Evolutionary conservation across 345 rosid genomes (phyloP), one percentile per base, ranked within the genome.

Genomic region (Arabidopsis suecica): DNA sequence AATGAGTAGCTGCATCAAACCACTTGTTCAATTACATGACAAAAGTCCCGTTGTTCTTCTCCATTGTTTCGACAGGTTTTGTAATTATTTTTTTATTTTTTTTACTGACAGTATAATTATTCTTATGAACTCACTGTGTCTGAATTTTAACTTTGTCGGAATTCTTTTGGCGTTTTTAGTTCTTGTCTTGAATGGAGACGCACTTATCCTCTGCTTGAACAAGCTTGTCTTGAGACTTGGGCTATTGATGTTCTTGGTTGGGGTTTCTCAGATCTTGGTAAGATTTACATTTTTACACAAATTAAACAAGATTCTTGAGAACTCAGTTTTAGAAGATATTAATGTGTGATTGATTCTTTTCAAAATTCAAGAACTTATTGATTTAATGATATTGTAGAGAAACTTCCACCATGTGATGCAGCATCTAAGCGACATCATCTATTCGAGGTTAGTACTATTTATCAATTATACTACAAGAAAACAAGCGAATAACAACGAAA

Each of bases 181-280:
- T 90, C 96, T 44, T 93, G 96, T 82, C 80, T 93, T 56, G 98
- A 93, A 73, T 90, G 98, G 98, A 74, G 93, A 66, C 55, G 86
- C 23, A 83, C 87, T 2, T 86, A 84, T 76, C 91, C 93, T 40
- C 72, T 86, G 63, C 93, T 93, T 33, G 96, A 93, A 75, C 85
- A 88, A 30, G 89, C 88, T 50, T 91, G 86, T 68, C 71, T 87
- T 73, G 98, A 90, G 71, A 88, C 87, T 73, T 93, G 96, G 98
- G 98, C 98, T 36, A 51, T 93, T 58, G 98, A 93, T 81, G 82
- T 93, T 80, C 98, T 93, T 30, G 98, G 98, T 23, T 93, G 91
- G 95, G 98, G 96, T 23, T 93, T 93, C 83, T 93, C 93, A 11
- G 91, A 90, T 78, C 83, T 90, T 82, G 83, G 98, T 93, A 68